Conservation (phyloP, 305 asterid genomes). For the Vinca major region DNA sequence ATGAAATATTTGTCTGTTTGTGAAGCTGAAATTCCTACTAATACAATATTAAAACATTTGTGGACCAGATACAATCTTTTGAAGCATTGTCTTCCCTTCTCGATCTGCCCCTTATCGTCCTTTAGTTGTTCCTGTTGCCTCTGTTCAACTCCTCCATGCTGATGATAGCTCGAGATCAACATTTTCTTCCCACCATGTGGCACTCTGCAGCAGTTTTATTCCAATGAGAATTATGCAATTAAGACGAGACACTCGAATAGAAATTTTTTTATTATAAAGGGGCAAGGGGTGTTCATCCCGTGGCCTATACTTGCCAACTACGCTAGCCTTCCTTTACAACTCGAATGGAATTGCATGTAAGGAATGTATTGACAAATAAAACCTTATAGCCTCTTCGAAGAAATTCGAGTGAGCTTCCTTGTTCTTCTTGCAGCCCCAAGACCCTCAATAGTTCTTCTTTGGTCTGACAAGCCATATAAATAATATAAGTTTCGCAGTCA, state of each 20-base stretch:
- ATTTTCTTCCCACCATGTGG: slow-evolving; percentile 98
- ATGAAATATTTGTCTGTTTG: neutral
- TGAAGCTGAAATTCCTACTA: neutral
- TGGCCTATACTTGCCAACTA: too few species aligned
- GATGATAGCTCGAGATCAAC: slow-evolving; percentile 62
- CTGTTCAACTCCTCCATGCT: slow-evolving; percentile 77
- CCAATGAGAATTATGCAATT: slow-evolving; percentile 3
- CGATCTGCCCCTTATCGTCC: neutral
- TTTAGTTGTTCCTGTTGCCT: slow-evolving; percentile 2
- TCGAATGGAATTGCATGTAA: neutral
- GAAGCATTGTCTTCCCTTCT: slow-evolving; percentile 5
- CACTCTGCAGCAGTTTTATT: slow-evolving; percentile 39
- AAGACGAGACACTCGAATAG: neutral
- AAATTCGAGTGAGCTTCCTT: slow-evolving; percentile 92
- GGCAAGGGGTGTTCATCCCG: too few species aligned
- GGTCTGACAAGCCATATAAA: slow-evolving; percentile 40
- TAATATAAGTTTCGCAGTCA: slow-evolving; percentile 3
- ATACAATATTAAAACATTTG: neutral
- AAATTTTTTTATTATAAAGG: too few species aligned
- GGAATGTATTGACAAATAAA: neutral
- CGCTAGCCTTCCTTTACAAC: too few species aligned
- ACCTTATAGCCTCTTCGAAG: slow-evolving; percentile 98
- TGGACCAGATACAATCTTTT: neutral
- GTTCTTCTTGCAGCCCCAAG: slow-evolving; percentile 77
- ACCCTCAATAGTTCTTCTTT: slow-evolving; percentile 94